Base-by-base conservation (phyloP, 495 filamentous ascomycete species). In the Podospora didyma region DNA sequence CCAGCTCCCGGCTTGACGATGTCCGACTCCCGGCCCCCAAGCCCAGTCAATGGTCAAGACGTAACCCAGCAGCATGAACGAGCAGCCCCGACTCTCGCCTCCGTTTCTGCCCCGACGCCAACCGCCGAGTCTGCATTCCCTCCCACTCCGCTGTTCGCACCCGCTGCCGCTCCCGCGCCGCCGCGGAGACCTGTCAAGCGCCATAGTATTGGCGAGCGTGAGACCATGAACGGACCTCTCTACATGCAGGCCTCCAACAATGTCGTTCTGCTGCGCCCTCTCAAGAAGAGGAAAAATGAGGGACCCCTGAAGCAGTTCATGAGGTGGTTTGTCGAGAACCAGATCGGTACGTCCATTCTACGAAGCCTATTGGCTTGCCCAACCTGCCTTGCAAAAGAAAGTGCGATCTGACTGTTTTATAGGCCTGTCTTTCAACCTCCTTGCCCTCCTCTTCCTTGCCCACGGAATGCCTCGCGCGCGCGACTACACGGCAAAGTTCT, bases 401-500 rank as follows among this genome's bases (percentile, higher is more conserved):
- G 39, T 17, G n/a, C 39, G n/a, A 34, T 24, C 48, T 53, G 35
- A 50, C 28, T 50, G 21, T 19, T 45, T 41, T 19, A n/a, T 35
- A 71, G 68, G 64, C 37, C 44, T 71, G 53, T 67, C 68, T n/a
- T 69, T 67, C 62, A 71, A 71, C 55, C 64, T 90, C 51, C 77
- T 96, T 53, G 79, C 88, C 55, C 83, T 91, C 53, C 80, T 96
- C 58, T 78, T 82, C 69, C 80, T 93, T 57, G 82, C 87, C 56
- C 90, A 96, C 75, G 74, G 89, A 56, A 87, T 93, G 72, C 92
- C 92, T 37, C 84, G 84, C 50, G 85, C 89, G 21, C 82, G 89
- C 53, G 75, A 81, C n/a, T 82, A 86, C 62, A 94, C 91, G 39
- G 77, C 82, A 56, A 93, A 90, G 53, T 96, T 95, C 74, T 92